Evolutionary conservation across 2,329 filamentous ascomycete genomes (phyloP), one percentile per base, ranked within the genome.

Genomic region (Microdochium trichocladiopsis): DNA sequence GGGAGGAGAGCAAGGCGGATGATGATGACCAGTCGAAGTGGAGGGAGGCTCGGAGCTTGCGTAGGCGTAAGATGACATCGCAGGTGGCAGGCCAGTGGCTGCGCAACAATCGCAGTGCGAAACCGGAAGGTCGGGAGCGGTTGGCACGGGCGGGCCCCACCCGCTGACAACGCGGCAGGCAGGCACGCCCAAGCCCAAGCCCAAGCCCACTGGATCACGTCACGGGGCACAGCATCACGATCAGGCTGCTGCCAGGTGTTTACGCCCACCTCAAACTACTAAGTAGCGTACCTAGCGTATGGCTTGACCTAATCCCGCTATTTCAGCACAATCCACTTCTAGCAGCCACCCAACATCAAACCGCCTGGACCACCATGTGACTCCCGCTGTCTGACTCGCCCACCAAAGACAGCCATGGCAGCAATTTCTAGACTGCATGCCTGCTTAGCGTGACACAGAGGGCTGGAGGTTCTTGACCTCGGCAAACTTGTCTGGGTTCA

Each of bases 401-500:
- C 8, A 8, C 8, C 28, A 31, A 8, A 31, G 14, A 14, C 28
- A 31, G 14, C 28, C 28, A 31, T 31, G 28, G 8, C 28, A 14
- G 8, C 28, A 31, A 31, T 14, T 31, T 8, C 28, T 8, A 8
- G 28, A 31, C 28, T 8, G 28, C 28, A 31, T 31, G 28, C 14
- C 8, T 14, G n/a, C 28, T 14, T 31, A 31, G 28, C 14, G 28
- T 31, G 28, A 31, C 8, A 31, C 14, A 6, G 36, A 18, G n/a
- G 11, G 9, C 5, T 41, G 16, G n/a, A n/a, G n/a, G 21, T 18
- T 45, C 41, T 23, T 45, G 41, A 45, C 14, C 25, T 58, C 51
- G 50, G 66, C 67, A 31, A 60, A 61, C 62, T 72, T 74, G 57
- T 72, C 68, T 1, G 69, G 67, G 55, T 74, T 74, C 59, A 69